Evolutionary conservation across 1,139 yeast genomes (phyloP), one percentile per base, ranked within the genome.

Genomic region (Chernovozyma aurita): DNA sequence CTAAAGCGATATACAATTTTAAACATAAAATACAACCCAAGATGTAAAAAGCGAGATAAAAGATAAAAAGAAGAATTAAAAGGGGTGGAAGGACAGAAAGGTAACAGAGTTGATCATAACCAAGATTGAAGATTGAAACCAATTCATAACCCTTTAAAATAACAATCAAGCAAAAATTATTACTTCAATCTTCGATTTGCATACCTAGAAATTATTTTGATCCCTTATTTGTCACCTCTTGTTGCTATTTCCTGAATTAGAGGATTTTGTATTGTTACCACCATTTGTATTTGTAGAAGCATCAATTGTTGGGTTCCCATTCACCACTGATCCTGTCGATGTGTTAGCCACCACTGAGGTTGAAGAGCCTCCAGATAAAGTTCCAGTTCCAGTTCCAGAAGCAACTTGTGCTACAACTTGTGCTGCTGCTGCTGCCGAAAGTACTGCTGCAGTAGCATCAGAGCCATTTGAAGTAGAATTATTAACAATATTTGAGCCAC

Each of bases 361-460:
- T 15, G 21, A 24, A 3, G 14, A 26, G 3, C 18, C 22, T 20
- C 22, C 22, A n/a, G n/a, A n/a, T n/a, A n/a, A n/a, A 7, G 22
- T 20, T 9, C 8, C 6, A 7, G 22, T 7, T 7, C 22, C 22
- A 7, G 8, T 9, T 7, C 22, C 22, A 20, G 22, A 9, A 9
- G 6, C 9, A 20, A 20, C 22, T 20, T 20, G 22, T 7, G 22
- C 22, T 20, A 20, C 22, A 7, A 9, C 22, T 9, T 6, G 8
- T 20, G 14, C 24, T 16, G 36, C 36, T 12, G 36, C 36, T 13
- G 32, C 36, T 24, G 36, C 31, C n/a, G 36, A 28, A 16, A 33
- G 36, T 12, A 20, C 34, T 13, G 16, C 36, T n/a, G 31, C 27
- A 14, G 36, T 32, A 4, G 32, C 27, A 22, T 28, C 32, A 3